Conservation (phyloP, 2,329 filamentous ascomycete species). For the Diaporthe ampelina region DNA sequence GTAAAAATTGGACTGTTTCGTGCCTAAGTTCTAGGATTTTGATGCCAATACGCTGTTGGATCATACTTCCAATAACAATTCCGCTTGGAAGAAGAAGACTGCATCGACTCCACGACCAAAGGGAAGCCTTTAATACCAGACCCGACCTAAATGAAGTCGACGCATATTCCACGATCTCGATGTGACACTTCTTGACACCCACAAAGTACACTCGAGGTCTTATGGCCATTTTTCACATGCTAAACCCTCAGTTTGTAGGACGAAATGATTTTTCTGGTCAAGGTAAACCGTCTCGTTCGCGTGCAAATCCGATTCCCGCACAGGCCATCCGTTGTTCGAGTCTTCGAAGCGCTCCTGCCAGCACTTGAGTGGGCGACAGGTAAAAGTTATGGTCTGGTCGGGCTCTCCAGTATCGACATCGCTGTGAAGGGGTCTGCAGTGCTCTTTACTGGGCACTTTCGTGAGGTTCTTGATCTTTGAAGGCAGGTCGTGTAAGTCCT, state of each 20-base stretch:
- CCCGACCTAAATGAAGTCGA: neutral
- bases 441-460: too few relatives aligned
- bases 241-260: neutral
- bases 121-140: neutral
- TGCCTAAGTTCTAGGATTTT: too few relatives aligned
- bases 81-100: too few relatives aligned
- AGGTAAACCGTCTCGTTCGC: fast-evolving
- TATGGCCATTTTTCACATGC: neutral
- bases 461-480: neutral
- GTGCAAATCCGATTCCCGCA: neutral
- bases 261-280: neutral
- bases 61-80: too few relatives aligned
- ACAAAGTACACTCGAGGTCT: neutral
- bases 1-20: too few relatives aligned
- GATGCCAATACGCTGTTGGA: too few relatives aligned
- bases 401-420: neutral
- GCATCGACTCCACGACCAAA: too few relatives aligned
- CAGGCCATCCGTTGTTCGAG: neutral
- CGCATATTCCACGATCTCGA: neutral
- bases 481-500: too few relatives aligned
- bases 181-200: too few relatives aligned
- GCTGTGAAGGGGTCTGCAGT: too few relatives aligned
- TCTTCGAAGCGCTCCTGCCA: too few relatives aligned
- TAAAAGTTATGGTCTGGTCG: neutral
- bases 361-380: neutral